These are phyloP conservation scores for Candida broadrunensis DNA, from an alignment of 805 yeast genomes.

Conservation along the genomic window DNA sequence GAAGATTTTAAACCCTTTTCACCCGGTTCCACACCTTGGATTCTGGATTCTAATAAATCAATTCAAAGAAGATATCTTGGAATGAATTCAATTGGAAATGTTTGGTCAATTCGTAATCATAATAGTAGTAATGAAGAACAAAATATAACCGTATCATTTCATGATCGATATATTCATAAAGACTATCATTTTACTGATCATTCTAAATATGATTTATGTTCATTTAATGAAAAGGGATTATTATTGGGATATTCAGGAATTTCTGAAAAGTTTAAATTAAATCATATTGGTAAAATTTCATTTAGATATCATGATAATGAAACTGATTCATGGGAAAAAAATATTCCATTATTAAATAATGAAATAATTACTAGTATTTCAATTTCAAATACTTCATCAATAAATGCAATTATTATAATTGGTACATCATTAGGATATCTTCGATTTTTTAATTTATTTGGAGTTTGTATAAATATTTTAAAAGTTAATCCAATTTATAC, in stretches of 20 bases:
- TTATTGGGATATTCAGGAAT: conserved; percentile 48
- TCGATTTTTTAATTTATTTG: conserved; percentile 67
- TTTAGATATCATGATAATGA: conserved; percentile 74
- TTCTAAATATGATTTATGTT: conserved; percentile 69
- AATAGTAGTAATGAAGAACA: conserved; percentile 32
- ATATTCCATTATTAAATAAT: conserved; percentile 47
- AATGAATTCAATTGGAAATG: conserved; percentile 78
- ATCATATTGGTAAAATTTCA: conserved; percentile 43
- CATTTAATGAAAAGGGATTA: conserved; percentile 64
- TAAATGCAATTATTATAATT: conserved; percentile 52
- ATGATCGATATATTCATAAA: conserved; percentile 69
- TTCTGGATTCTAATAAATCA: conserved; percentile 4
- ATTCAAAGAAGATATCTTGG: conserved; percentile 71
- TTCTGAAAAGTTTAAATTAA: conserved; percentile 7
- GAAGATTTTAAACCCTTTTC: conserved; percentile 61
- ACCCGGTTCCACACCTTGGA: conserved; percentile 87
- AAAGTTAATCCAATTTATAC: conserved; percentile 72
- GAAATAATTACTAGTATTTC: conserved; percentile 72
- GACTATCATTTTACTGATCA: conserved; percentile 86
- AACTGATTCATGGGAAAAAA: conserved; percentile 69
- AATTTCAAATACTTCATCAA: conserved; percentile 32
- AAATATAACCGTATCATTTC: conserved; percentile 83
- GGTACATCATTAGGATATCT: conserved; percentile 78
- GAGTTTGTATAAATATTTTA: conserved; percentile 68
- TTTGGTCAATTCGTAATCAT: conserved; percentile 60